Evolutionary conservation across 2,329 filamentous ascomycete genomes (phyloP), one percentile per base, ranked within the genome.

Genomic region (Trichoderma atrobrunneum): DNA sequence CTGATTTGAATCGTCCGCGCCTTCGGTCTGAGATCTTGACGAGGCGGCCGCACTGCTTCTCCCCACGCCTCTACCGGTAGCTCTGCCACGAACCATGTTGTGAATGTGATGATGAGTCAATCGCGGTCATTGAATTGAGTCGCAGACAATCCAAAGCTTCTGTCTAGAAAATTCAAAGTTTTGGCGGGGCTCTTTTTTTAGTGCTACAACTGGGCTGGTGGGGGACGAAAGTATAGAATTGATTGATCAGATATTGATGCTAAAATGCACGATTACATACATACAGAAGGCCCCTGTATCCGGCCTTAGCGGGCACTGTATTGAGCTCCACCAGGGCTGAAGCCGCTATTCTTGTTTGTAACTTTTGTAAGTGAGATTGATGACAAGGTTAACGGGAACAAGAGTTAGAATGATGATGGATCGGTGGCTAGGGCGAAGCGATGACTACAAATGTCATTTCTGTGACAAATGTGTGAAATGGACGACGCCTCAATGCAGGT

Each of bases 41-140:
- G 76, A 74, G 54, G 77, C 74, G n/a, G 78, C 68, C 61, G 78
- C 76, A 51, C 76, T 76, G 32, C 78, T 78, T 76, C 81, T 74
- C 39, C 80, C 79, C 66, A 74, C 79, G 39, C 80, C 80, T 70
- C 80, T 76, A 56, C 76, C 77, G 39, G 79, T 71, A 59, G 78
- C 75, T 74, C 81, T 77, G 36, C 79, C 80, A 70, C 81, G 78
- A 70, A 78, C 77, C 81, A 82, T 82, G 30, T 34, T 73, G 66
- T 24, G 63, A 71, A 61, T 60, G 12, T 63, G 36, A 32, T 36
- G 68, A 71, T 26, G 28, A 28, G 56, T 48, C 28, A 36, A 48
- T 51, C 30, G 66, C 48, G 34, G 59, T 73, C 71, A 74, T 73
- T 26, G 57, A 61, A 57, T 39, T 48, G 57, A 36, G 28, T 18